Conservation (phyloP, 805 yeast species). For the Cephaloascus albidus region DNA sequence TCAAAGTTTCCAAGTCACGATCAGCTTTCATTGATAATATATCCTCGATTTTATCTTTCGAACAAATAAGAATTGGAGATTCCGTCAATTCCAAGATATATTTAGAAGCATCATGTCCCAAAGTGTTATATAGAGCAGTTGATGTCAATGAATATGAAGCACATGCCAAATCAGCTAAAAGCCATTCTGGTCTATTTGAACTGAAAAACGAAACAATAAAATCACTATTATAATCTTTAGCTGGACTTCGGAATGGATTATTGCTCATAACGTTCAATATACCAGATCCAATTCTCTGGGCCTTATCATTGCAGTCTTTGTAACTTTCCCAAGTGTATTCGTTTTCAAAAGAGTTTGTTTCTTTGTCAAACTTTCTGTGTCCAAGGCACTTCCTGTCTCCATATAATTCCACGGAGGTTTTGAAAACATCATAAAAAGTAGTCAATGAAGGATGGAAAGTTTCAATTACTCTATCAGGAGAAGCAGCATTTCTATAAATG, state of each 20-base stretch:
- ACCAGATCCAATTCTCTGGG: constrained; percentile 10
- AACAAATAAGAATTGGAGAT: constrained; percentile 18
- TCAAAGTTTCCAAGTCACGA: constrained; percentile 3
- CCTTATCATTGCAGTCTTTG: constrained; percentile 8
- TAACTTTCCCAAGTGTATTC: constrained; percentile 35
- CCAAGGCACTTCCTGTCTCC: constrained; percentile 26
- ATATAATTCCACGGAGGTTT: constrained; percentile 11
- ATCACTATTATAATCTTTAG: not conserved
- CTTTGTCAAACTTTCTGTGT: constrained; percentile 22
- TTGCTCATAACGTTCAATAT: constrained; percentile 10
- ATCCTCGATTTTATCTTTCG: constrained; percentile 8
- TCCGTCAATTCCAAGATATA: constrained; percentile 15
- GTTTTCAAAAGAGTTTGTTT: constrained; percentile 24
- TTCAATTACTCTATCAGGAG: constrained; percentile 11
- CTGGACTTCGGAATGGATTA: constrained; percentile 6
- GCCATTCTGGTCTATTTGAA: constrained; percentile 27
- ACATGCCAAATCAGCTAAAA: constrained; percentile 24
- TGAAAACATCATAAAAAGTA: constrained; percentile 27
- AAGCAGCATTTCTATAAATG: constrained; percentile 13
- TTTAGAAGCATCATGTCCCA: constrained; percentile 23
- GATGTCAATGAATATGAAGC: constrained; percentile 20
- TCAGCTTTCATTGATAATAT: constrained; percentile 7
- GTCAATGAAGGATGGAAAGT: constrained; percentile 20
- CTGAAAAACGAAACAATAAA: constrained; percentile 24
- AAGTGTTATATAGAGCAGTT: constrained; percentile 31